Conservation (phyloP, 1,139 yeast species). For the Yamadazyma jaroonii region DNA sequence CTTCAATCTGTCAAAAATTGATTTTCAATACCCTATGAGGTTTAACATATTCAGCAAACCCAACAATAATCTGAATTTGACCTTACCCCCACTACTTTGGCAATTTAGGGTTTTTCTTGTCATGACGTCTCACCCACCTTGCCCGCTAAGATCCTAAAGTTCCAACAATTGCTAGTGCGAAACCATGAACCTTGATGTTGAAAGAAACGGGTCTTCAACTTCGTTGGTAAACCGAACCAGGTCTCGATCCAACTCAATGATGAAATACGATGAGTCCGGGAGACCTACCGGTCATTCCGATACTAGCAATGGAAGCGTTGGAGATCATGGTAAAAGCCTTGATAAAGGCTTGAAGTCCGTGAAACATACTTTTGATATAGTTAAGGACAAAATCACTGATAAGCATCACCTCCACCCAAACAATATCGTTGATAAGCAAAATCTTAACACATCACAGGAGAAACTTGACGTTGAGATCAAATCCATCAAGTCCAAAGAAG, state of each 20-base stretch:
- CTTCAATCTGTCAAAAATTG: too few relatives aligned
- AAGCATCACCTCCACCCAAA: neutral
- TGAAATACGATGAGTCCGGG: constrained; percentile 2
- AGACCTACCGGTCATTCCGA: constrained; percentile 2
- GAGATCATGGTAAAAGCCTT: neutral
- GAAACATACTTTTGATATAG: neutral
- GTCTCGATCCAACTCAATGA: constrained; percentile 7
- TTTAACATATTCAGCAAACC: too few relatives aligned
- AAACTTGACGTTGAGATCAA: neutral
- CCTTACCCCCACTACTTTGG: too few relatives aligned
- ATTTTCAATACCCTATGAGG: too few relatives aligned
- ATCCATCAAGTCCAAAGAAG: constrained; percentile 6
- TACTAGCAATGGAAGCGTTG: neutral
- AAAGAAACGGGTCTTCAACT: constrained; percentile 7
- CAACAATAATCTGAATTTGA: too few relatives aligned
- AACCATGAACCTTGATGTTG: constrained; percentile 7
- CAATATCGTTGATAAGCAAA: neutral
- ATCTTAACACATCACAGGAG: neutral
- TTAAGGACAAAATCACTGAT: neutral
- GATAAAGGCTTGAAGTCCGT: neutral
- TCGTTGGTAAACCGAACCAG: constrained; percentile 6
- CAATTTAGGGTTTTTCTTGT: too few relatives aligned
- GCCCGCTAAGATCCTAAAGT: neutral
- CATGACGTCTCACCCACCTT: too few relatives aligned
- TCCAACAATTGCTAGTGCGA: constrained; percentile 1